Evolutionary conservation across 2,329 filamentous ascomycete species (phyloP).

Genomic region (Epichloe sibirici): DNA sequence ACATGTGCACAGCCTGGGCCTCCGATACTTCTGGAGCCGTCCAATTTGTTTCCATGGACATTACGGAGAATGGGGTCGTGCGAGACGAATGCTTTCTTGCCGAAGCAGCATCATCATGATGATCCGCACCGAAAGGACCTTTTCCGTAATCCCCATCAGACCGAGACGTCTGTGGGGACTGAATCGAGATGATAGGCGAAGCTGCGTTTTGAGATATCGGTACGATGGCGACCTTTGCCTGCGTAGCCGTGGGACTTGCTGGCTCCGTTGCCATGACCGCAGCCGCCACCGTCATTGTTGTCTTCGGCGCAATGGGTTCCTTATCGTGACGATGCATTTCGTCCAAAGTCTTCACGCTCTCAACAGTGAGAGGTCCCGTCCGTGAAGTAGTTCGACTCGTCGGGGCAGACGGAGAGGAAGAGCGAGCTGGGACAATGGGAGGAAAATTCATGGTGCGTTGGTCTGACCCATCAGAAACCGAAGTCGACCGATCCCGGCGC

Average conservation of each 20-base stretch:
- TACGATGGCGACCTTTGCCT: neutral
- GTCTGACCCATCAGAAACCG: constrained; percentile 37
- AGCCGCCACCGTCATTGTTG: neutral
- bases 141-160: neutral
- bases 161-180: neutral
- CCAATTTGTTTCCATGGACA: constrained; percentile 47
- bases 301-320: neutral
- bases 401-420: constrained; percentile 50
- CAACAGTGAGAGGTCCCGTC: constrained; percentile 23
- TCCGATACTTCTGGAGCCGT: constrained; percentile 53
- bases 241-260: neutral
- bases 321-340: constrained; percentile 16
- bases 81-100: constrained; percentile 41
- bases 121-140: constrained; percentile 31
- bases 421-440: constrained; percentile 42
- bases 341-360: constrained; percentile 46
- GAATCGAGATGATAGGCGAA: neutral
- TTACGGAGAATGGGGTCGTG: constrained; percentile 50
- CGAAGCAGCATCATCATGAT: constrained; percentile 41
- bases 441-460: constrained; percentile 49
- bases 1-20: constrained; percentile 49
- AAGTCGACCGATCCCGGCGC: constrained; percentile 29
- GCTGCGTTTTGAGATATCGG: neutral
- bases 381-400: constrained; percentile 46
- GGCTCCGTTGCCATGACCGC: neutral